These are phyloP conservation scores for Fragilaria crotonensis DNA, from an alignment of 108 stramenopile species.

Conservation along the genomic window DNA sequence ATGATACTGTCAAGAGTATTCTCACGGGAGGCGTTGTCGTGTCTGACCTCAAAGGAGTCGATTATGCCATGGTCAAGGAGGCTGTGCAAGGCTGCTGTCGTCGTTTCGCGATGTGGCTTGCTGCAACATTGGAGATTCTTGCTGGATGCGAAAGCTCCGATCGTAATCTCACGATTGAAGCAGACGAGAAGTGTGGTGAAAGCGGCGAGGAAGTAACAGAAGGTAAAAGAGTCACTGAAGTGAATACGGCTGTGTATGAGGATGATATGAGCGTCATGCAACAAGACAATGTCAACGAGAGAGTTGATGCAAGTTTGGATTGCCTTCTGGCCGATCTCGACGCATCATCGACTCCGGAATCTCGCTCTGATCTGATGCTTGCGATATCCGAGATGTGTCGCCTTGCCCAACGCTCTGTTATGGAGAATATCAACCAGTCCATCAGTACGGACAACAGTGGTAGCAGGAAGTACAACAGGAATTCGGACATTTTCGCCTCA, in stretches of 20 bases:
- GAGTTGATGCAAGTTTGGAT: conserved; percentile 3
- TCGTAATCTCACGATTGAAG: conserved; percentile 22
- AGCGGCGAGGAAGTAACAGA: conserved; percentile 9
- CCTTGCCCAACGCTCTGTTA: conserved; percentile 54
- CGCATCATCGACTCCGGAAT: conserved; percentile 17
- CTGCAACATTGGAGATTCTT: conserved; percentile 53
- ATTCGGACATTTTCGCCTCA: conserved; percentile 13
- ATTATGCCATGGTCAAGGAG: conserved; percentile 47
- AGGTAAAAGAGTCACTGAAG: neutral
- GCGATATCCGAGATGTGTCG: conserved; percentile 77
- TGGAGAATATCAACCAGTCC: conserved; percentile 65
- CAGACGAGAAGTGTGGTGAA: conserved; percentile 19
- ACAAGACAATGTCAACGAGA: neutral
- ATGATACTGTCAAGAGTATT: conserved; percentile 70
- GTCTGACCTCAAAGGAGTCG: conserved; percentile 21
- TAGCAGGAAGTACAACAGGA: conserved; percentile 12
- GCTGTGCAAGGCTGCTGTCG: conserved; percentile 61
- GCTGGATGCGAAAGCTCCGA: conserved; percentile 59
- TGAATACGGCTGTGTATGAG: neutral
- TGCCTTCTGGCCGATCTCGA: conserved; percentile 21
- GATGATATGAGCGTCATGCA: conserved; percentile 10
- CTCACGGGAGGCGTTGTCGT: conserved; percentile 11
- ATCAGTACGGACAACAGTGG: conserved; percentile 20
- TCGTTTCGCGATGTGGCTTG: conserved; percentile 69
- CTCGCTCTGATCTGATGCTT: conserved; percentile 38